phyloP scores from a whole-genome alignment of 768 basidiomycete genomes.

The Clathrus columnatus region DNA sequence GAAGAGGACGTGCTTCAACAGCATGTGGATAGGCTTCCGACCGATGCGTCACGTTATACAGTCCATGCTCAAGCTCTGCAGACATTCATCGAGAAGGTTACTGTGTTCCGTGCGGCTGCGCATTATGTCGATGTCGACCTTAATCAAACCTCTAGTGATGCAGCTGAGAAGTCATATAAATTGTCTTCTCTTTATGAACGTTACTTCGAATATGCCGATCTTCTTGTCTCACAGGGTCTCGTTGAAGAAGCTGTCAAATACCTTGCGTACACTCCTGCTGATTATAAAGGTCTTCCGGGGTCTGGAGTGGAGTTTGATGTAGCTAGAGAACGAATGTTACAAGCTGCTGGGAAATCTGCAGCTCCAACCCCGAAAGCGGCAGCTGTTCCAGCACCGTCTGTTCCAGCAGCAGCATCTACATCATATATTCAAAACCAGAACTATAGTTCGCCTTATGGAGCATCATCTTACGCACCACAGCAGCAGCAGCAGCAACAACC shows the following conservation, averaged over 20 bases:
- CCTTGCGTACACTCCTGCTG: conserved; percentile 66
- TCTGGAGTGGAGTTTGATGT: conserved; percentile 30
- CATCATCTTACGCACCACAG: conserved; percentile 7
- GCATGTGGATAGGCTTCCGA: conserved; percentile 26
- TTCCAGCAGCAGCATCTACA: conserved; percentile 17
- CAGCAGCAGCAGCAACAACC: conserved; percentile 1
- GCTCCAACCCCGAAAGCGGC: conserved; percentile 7
- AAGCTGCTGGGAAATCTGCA: conserved; percentile 25
- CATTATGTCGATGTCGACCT: conserved; percentile 72
- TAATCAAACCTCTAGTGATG: conserved; percentile 30
- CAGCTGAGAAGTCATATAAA: conserved; percentile 60
- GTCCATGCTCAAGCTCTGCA: conserved; percentile 82
- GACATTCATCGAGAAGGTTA: conserved; percentile 92
- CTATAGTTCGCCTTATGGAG: conserved; percentile 9
- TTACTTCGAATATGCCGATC: conserved; percentile 92
- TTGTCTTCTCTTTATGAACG: conserved; percentile 81
- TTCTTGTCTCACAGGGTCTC: conserved; percentile 86
- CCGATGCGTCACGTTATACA: conserved; percentile 53
- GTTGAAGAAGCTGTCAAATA: conserved; percentile 74
- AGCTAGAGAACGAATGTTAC: conserved; percentile 38
- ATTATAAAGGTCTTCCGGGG: conserved; percentile 58
- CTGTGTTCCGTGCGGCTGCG: conserved; percentile 85
- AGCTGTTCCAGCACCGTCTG: conserved; percentile 18
- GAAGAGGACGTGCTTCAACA: conserved; percentile 55
- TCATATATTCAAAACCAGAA: conserved; percentile 15